Evolutionary conservation across 2,329 filamentous ascomycete genomes (phyloP), one percentile per base, ranked within the genome.

Genomic region (Shiraia sp.): DNA sequence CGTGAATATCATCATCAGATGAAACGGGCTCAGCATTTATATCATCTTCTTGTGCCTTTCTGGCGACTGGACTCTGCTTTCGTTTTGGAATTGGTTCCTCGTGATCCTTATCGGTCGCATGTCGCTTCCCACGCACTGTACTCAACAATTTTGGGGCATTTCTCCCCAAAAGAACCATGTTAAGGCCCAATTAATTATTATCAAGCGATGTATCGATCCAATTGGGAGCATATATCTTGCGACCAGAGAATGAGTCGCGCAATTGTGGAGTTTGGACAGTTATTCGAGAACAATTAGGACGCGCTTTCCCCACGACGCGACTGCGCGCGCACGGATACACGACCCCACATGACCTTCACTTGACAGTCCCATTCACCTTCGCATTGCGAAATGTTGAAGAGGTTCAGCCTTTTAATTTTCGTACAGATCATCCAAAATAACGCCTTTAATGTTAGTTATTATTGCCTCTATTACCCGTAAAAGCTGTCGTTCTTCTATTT

Each of bases 31-130:
- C 58, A 1, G 49, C 49, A 28, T 50, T 32, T 22, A 61, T 43
- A 16, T 44, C 35, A 14, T 51, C 45, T 14, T 49, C 45, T 9
- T 38, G 36, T 4, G 23, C 19, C 15, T 36, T 26, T 9, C 32
- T 24, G 6, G 10, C 10, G 10, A 10, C 12, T 25, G 32, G 32
- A 25, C 25, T 19, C 10, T 27, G 17, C 28, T 32, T 23, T 43
- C 14, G 28, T 12, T 22, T 12, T 33, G 31, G 16, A 8, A 16
- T 4, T 6, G 48, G 45, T 17, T 68, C 61, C 17, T 67, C 63
- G 36, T 74, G 70, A 32, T 73, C 64, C 1, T 69, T 55, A 4
- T 55, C 41, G 5, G 47, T 61, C 13, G 70, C 72, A 53, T 74
- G 68, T 19, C 51, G 51, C 40, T 63, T 64, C 23, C 61, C 59